Evolutionary conservation across 495 filamentous ascomycete species (phyloP).

Genomic region (Daldinia vernicosa): DNA sequence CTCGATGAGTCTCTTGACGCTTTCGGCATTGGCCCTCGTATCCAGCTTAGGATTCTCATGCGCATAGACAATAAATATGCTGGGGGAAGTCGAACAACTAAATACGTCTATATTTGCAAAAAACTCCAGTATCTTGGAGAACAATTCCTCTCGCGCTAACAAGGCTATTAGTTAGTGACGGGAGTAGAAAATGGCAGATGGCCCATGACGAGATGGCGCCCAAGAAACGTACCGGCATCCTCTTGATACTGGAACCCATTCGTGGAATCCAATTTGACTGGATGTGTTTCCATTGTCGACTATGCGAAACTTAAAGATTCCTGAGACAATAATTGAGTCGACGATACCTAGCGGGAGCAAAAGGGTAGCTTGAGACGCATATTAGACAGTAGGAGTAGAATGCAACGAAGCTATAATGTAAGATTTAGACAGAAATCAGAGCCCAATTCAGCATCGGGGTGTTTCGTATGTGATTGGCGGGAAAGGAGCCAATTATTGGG

Average conservation of each 20-base stretch:
- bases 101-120: slow-evolving; percentile 4
- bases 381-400: too few relatives aligned
- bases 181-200: too few relatives aligned
- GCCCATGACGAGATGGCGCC: not conserved
- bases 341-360: too few relatives aligned
- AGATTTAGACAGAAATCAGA: too few relatives aligned
- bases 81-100: slow-evolving; percentile 7
- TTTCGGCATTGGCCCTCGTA: not conserved
- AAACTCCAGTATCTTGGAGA: not conserved
- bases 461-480: too few relatives aligned
- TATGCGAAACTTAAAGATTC: not conserved
- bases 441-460: too few relatives aligned
- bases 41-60: not conserved
- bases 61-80: slow-evolving; percentile 18
- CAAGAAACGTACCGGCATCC: not conserved
- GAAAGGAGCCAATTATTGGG: too few relatives aligned
- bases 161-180: not conserved
- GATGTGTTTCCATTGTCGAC: not conserved
- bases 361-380: too few relatives aligned
- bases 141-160: slow-evolving; percentile 1
- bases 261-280: not conserved
- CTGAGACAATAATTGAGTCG: not conserved
- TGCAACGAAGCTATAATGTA: too few relatives aligned
- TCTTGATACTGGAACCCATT: not conserved
- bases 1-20: not conserved